Base-by-base conservation (phyloP, 805 yeast genomes). In the Starmerella powellii region DNA sequence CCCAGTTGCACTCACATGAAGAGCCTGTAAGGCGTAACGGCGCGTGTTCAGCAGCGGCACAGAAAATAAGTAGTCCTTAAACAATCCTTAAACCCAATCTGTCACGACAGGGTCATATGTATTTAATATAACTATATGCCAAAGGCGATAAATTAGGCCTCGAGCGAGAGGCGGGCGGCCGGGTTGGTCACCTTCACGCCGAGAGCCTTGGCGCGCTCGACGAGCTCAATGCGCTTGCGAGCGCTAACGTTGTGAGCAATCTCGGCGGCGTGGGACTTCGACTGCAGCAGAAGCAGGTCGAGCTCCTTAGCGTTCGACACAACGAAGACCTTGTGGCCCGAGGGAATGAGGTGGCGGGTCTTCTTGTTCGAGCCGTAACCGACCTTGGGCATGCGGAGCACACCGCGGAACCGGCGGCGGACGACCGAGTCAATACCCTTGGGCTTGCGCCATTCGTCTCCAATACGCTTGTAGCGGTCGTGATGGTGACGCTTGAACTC, bases 371-470 rank as follows among this genome's bases (percentile, higher is more conserved):
- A 86, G 74, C 98, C 96, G 78, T 84, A 91, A 78, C 99, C 99
- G 64, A 91, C 87, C 77, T 82, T 87, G 78, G 99, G 99, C 78
- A 88, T 94, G 63, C 87, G 76, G 68, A 91, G 84, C 73, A 88
- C 81, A 67, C 98, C 98, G 80, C 96, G 85, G 94, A 91, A 91
- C 53, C 70, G 64, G 79, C 98, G 88, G 79, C 99, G 91, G 70
- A 93, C 96, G 75, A 85, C 78, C 61, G 97, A 87, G 78, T 91
- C 99, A 69, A 91, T 91, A 91, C 99, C 99, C 84, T 91, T 91
- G 76, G 93, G 99, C 77, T 91, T 88, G 85, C 99, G 91, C 98
- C 98, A 93, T 80, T 79, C 80, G 74, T 85, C 96, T 65, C 84
- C 74, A 61, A 91, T 95, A 75, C 99, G 87, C 79, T 78, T 80